Evolutionary conservation across 129 eudicot species (phyloP), one percentile per base, ranked within the genome.

Genomic region (Mikania micrantha): DNA sequence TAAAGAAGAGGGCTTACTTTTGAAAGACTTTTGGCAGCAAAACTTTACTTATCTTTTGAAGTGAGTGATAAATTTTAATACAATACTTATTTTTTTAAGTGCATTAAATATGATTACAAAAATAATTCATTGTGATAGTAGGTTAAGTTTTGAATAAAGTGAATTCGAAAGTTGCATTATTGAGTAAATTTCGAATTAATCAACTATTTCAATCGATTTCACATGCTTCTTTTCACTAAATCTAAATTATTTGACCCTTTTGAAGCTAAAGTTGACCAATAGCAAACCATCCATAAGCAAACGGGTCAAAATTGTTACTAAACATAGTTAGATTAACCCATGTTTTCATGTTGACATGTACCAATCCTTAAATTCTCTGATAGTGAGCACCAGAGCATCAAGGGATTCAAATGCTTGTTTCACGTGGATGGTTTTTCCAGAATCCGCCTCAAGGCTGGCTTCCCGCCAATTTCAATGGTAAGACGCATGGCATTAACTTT

Each of bases 1-100:
- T 73, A 93, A 93, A 81, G 96, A 93, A 77, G 98, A 93, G 78
- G 82, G 74, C 35, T 77, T 93, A 60, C 78, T 69, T 28, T 59
- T 83, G 16, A 79, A 76, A 31, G 90, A 93, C 17, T 75, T 78
- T 72, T 52, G 72, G 66, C 67, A 29, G 19, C 74, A 81, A 34
- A 93, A 93, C 80, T 93, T 89, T 75, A 86, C 95, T 8, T 88
- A 86, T 73, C 95, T 93, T 75, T 45, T 93, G 40, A 88, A 90
- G 98, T 92, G 83, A 92, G 93, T 78, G 71, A 21, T 17, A 25
- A 16, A 27, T 15, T 22, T 57, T 16, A n/a, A n/a, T n/a, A n/a
- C n/a, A n/a, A n/a, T n/a, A n/a, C n/a, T n/a, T n/a, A n/a, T n/a
- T n/a, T n/a, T n/a, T n/a, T n/a, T n/a, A n/a, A 61, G 38, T 62